Percentiles rank a stretch among this genome's conserved stretches.
Conservation (phyloP, 257 asterid species). For the Striga asiatica region DNA sequence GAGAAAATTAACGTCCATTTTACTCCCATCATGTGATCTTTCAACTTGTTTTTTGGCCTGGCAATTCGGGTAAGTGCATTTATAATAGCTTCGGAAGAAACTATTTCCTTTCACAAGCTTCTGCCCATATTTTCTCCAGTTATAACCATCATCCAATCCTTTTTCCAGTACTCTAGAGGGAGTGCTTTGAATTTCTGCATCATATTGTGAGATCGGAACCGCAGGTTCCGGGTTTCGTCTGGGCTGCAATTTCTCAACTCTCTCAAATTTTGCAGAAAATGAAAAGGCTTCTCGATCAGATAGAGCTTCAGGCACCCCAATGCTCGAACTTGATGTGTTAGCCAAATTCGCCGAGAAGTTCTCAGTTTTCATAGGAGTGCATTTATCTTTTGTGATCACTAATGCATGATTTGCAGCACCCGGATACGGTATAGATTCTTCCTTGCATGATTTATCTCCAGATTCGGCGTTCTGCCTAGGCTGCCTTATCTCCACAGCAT, state of each 20-base stretch:
- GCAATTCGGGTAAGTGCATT: conserved; percentile 62
- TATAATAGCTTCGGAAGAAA: conserved; percentile 80
- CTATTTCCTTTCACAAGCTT: conserved; percentile 83
- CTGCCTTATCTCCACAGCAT: conserved; percentile 26
- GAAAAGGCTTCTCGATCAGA: conserved; percentile 19
- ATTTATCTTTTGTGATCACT: conserved; percentile 20
- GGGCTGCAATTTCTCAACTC: conserved; percentile 50
- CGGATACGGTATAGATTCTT: conserved; percentile 23
- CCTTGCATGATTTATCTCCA: no score
- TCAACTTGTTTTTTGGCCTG: conserved; percentile 78
- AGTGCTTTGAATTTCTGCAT: conserved; percentile 27
- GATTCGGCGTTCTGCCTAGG: conserved; percentile 26
- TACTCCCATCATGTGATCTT: conserved; percentile 62
- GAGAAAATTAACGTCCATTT: conserved; percentile 59
- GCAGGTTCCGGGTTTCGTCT: conserved; percentile 39
- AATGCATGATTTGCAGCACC: conserved; percentile 19
- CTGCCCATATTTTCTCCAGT: conserved; percentile 98
- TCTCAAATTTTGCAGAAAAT: conserved; percentile 26
- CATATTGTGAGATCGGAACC: conserved; percentile 26
- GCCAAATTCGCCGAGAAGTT: conserved; percentile 14
- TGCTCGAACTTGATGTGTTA: conserved; percentile 15
- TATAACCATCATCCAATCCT: conserved; percentile 70
- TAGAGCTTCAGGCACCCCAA: conserved; percentile 22
- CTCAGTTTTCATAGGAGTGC: conserved; percentile 8
- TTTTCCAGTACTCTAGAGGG: conserved; percentile 33